phyloP scores from a whole-genome alignment of 768 basidiomycete genomes.

The Tephrocybe sp. region DNA sequence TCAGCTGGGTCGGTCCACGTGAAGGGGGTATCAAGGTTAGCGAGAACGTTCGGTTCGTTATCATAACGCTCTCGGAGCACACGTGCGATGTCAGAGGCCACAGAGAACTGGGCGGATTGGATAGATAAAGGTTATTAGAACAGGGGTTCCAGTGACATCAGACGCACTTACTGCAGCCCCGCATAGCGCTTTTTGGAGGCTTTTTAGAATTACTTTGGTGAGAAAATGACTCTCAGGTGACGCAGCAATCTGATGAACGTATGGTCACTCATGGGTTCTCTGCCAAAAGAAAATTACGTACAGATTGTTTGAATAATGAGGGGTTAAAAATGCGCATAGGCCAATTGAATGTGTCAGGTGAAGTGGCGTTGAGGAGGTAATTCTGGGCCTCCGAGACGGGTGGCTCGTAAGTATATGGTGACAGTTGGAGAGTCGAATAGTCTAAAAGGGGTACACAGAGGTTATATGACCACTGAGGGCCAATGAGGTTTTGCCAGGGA shows the following conservation, averaged over 20 bases:
- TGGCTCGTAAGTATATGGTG: slow-evolving; percentile 1
- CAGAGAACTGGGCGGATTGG: slow-evolving; percentile 35
- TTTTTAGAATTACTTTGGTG: slow-evolving; percentile 29
- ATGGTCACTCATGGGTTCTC: neutral
- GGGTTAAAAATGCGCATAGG: slow-evolving; percentile 29
- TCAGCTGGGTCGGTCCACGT: slow-evolving; percentile 54
- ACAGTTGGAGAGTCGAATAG: slow-evolving; percentile 9
- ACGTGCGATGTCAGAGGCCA: slow-evolving; percentile 36
- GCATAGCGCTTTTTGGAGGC: slow-evolving; percentile 35
- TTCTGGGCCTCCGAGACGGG: neutral
- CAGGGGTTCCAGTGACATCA: slow-evolving; percentile 7
- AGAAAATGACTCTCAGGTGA: slow-evolving; percentile 29
- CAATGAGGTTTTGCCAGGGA: slow-evolving; percentile 35
- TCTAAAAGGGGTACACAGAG: slow-evolving; percentile 35
- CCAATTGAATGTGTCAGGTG: neutral
- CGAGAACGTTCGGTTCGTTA: slow-evolving; percentile 23
- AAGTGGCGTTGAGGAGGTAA: neutral
- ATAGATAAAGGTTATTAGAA: slow-evolving; percentile 6
- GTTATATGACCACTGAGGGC: slow-evolving; percentile 32
- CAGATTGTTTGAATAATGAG: slow-evolving; percentile 29
- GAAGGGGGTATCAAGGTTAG: slow-evolving; percentile 38
- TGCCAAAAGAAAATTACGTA: slow-evolving; percentile 17
- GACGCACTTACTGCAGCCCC: slow-evolving; percentile 38
- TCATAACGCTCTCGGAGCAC: slow-evolving; percentile 42
- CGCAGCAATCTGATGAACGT: slow-evolving; percentile 5